Conservation (phyloP, 257 asterid genomes). For the Solanum sejunctum region DNA sequence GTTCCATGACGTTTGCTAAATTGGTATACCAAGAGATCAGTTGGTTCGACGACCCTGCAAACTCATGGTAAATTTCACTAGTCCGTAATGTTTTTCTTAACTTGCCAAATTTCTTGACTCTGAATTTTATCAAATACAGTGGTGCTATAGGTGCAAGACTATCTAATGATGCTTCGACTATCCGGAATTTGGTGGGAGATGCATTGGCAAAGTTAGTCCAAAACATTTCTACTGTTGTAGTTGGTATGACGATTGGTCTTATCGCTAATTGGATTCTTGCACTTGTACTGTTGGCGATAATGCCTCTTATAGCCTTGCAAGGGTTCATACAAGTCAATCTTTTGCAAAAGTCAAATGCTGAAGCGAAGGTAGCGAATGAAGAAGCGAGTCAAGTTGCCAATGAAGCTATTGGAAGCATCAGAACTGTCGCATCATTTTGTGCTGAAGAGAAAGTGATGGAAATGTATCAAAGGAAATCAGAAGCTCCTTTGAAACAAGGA, state of each 20-base stretch:
- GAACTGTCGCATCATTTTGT: constrained; percentile 61
- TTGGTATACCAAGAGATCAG: constrained; percentile 30
- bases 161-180: constrained; percentile 43
- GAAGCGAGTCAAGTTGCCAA: constrained; percentile 58
- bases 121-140: constrained; percentile 9
- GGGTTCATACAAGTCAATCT: constrained; percentile 53
- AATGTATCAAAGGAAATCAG: constrained; percentile 38
- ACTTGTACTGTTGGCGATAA: constrained; percentile 18
- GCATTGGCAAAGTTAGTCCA: constrained; percentile 44
- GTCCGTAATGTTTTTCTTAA: not conserved
- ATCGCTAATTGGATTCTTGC: constrained; percentile 49
- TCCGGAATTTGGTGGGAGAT: constrained; percentile 48
- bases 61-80: constrained; percentile 9
- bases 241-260: constrained; percentile 39
- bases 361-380: constrained; percentile 57
- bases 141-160: constrained; percentile 51
- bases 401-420: constrained; percentile 52
- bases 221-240: constrained; percentile 31
- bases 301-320: constrained; percentile 53
- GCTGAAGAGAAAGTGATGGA: constrained; percentile 54
- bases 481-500: constrained; percentile 27
- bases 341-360: constrained; percentile 29
- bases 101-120: not conserved
- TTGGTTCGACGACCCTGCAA: constrained; percentile 38
- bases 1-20: constrained; percentile 19